Conservation (phyloP, 441 rosid genomes). For the Mallotus repandus region DNA sequence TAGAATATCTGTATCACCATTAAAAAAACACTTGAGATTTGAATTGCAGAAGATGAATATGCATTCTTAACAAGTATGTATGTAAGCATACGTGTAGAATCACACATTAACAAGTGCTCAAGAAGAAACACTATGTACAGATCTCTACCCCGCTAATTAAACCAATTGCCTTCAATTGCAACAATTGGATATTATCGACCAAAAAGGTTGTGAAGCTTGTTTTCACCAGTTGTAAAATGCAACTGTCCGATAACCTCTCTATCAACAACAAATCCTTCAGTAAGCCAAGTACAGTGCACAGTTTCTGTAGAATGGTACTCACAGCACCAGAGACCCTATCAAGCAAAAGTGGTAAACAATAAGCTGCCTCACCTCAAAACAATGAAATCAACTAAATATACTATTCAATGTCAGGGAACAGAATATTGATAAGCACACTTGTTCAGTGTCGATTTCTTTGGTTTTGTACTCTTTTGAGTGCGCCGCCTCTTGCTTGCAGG, state of each 20-base stretch:
- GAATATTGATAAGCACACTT: conserved; percentile 56
- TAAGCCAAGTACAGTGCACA: conserved; percentile 88
- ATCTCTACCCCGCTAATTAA: conserved; percentile 78
- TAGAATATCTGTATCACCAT: conserved; percentile 74
- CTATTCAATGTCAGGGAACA: conserved; percentile 20
- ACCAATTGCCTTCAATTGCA: conserved; percentile 94
- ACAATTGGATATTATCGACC: conserved; percentile 96
- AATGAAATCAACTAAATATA: conserved; percentile 1
- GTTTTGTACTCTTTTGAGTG: conserved; percentile 61
- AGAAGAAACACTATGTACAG: conserved; percentile 22
- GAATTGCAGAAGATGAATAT: conserved; percentile 9
- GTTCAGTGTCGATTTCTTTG: conserved; percentile 71
- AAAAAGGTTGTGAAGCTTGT: conserved; percentile 84
- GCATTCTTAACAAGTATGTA: background rate
- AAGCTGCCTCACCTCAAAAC: conserved; percentile 25
- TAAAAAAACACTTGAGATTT: conserved; percentile 18
- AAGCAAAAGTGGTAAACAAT: conserved; percentile 34
- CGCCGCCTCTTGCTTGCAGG: conserved; percentile 83
- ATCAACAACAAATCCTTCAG: conserved; percentile 85
- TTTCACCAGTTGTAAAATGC: conserved; percentile 90
- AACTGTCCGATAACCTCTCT: conserved; percentile 96
- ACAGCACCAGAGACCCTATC: conserved; percentile 89
- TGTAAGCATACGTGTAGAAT: conserved; percentile 14
- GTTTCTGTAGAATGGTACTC: conserved; percentile 81
- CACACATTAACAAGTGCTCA: conserved; percentile 21